Conservation (phyloP, 2,329 filamentous ascomycete genomes). For the Penicillium capsulatum region DNA sequence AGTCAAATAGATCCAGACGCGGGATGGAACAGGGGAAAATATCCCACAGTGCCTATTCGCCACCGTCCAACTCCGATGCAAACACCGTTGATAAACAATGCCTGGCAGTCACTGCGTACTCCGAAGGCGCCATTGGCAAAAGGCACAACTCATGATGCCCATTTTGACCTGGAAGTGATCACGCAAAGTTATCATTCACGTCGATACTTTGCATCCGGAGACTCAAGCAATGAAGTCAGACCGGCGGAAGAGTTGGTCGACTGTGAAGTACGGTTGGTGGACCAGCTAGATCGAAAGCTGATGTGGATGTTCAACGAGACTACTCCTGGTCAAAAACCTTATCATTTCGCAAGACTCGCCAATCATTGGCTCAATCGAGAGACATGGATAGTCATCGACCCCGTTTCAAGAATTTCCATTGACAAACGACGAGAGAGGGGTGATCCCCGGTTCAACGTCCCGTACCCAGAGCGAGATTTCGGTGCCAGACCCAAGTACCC, state of each 20-base stretch:
- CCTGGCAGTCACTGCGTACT: too few relatives aligned
- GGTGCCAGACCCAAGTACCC: constrained; percentile 28
- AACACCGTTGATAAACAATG: too few relatives aligned
- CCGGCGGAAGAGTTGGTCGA: constrained; percentile 23
- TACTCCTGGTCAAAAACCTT: constrained; percentile 38
- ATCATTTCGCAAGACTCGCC: constrained; percentile 38
- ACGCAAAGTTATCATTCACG: too few relatives aligned
- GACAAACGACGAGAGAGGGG: constrained; percentile 32
- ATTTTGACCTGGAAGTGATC: too few relatives aligned
- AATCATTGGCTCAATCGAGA: constrained; percentile 43
- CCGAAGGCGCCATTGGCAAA: too few relatives aligned
- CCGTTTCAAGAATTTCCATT: constrained; percentile 33
- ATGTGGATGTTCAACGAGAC: constrained; percentile 38
- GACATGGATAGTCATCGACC: constrained; percentile 40
- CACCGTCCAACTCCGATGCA: too few relatives aligned
- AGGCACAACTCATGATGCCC: too few relatives aligned
- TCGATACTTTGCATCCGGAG: too few relatives aligned
- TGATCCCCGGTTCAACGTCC: constrained; percentile 35
- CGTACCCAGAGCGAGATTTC: constrained; percentile 23
- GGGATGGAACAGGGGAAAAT: too few relatives aligned
- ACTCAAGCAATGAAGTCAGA: too few relatives aligned
- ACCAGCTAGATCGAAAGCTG: constrained; percentile 35
- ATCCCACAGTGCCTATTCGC: too few relatives aligned
- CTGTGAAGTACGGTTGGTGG: constrained; percentile 36
- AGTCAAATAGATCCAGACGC: too few relatives aligned